Conservation (phyloP, 2,329 filamentous ascomycete species). For the Aspergillus vadensis region DNA sequence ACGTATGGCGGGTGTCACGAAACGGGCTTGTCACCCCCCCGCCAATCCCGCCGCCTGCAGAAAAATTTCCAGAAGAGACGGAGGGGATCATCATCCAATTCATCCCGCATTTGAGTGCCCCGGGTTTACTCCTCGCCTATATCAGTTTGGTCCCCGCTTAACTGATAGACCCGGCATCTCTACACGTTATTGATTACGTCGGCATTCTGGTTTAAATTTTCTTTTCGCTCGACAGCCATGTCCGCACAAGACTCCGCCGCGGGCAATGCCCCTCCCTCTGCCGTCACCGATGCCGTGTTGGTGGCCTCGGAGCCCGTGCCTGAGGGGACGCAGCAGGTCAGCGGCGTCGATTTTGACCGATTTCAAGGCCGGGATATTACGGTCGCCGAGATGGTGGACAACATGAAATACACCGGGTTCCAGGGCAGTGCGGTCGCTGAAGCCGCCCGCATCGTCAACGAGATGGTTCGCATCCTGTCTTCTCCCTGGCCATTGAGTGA, state of each 20-base stretch:
- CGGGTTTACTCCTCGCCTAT: no score
- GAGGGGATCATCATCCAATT: not conserved
- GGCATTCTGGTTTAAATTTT: not conserved
- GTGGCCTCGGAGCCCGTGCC: constrained; percentile 76
- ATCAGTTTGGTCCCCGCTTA: no score
- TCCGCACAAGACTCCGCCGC: constrained; percentile 23
- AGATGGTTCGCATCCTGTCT: constrained; percentile 68
- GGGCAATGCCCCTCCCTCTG: constrained; percentile 51
- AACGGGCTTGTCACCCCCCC: not conserved
- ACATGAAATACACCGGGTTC: constrained; percentile 85
- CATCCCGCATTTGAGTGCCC: not conserved
- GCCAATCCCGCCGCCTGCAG: not conserved
- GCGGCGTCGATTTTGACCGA: constrained; percentile 89
- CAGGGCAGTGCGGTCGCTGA: constrained; percentile 80
- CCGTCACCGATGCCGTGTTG: constrained; percentile 77
- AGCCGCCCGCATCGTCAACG: constrained; percentile 88
- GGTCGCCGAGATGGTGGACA: constrained; percentile 77
- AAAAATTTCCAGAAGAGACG: constrained; percentile 1
- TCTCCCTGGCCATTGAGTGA: not conserved
- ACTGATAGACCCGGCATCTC: not conserved
- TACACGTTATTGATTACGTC: not conserved
- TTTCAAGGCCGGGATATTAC: constrained; percentile 72
- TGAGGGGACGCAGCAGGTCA: constrained; percentile 72
- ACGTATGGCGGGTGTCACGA: not conserved
- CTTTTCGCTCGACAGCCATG: constrained; percentile 8